Evolutionary conservation across 805 yeast genomes (phyloP).

Genomic region (Maudiozyma pseudohumilis): DNA sequence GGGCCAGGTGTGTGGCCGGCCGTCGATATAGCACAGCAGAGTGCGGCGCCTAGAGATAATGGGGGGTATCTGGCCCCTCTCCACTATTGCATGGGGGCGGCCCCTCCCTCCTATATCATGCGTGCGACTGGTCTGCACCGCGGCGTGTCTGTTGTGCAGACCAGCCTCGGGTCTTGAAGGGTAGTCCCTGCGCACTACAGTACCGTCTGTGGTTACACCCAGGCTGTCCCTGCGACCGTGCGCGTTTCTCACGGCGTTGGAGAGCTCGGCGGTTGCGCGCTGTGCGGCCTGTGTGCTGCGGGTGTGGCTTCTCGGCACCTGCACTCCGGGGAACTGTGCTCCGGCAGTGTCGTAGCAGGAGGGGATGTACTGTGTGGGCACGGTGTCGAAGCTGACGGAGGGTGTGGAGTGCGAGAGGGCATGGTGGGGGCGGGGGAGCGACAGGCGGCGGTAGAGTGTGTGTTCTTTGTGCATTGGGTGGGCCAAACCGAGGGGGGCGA

Average conservation of each 20-base stretch:
- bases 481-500: no score
- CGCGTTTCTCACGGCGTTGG: not conserved
- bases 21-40: conserved; percentile 55
- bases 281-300: not conserved
- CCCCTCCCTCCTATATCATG: conserved; percentile 4
- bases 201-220: conserved; percentile 3
- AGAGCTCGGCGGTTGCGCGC: not conserved
- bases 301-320: conserved; percentile 7
- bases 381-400: conserved; percentile 30
- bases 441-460: no score
- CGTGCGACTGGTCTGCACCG: not conserved
- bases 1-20: conserved; percentile 72
- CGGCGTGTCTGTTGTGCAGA: not conserved
- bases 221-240: not conserved
- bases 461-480: no score
- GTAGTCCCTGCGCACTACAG: conserved; percentile 23
- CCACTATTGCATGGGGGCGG: conserved; percentile 10
- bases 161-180: conserved; percentile 16
- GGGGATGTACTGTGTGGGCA: conserved; percentile 20
- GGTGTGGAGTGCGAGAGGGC: no score
- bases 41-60: conserved; percentile 36
- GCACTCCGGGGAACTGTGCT: conserved; percentile 15
- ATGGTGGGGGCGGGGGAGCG: no score
- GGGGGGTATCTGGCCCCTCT: no score
- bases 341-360: conserved; percentile 9